Conservation (phyloP, 2,329 filamentous ascomycete species). For the Celoporthe dispersa region DNA sequence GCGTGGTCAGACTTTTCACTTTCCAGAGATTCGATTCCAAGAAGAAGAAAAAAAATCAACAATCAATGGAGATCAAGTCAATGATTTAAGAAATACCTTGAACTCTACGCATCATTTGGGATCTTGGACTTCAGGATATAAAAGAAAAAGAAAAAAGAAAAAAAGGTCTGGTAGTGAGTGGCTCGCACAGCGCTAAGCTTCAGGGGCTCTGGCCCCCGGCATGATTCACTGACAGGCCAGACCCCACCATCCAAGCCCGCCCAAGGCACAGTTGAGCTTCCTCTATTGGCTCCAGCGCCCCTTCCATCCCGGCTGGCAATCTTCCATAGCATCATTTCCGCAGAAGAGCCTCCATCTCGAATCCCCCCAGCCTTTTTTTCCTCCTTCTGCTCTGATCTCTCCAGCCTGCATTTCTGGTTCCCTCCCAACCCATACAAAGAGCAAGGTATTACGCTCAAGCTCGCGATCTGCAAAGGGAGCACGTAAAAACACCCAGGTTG, state of each 20-base stretch:
- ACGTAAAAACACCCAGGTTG: constrained; percentile 24
- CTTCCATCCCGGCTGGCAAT: not conserved
- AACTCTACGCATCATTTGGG: not conserved
- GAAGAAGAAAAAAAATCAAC: too few relatives aligned
- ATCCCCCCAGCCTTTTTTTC: not conserved
- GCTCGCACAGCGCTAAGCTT: not conserved
- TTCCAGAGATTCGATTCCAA: too few relatives aligned
- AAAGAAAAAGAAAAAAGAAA: not conserved
- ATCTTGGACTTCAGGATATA: not conserved
- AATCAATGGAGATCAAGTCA: not conserved
- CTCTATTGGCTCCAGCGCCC: constrained; percentile 1
- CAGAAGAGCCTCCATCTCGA: constrained; percentile 15
- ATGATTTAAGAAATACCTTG: not conserved
- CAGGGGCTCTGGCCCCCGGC: not conserved
- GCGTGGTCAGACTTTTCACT: too few relatives aligned
- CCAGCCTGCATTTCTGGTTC: constrained; percentile 18
- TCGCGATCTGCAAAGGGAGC: constrained; percentile 18
- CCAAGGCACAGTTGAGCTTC: not conserved
- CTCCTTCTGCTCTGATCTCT: constrained; percentile 25
- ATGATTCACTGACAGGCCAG: not conserved
- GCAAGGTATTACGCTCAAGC: constrained; percentile 21
- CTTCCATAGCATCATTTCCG: not conserved
- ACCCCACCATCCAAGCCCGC: not conserved
- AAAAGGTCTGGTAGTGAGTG: not conserved
- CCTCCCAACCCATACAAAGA: constrained; percentile 25